Base-by-base conservation (phyloP, 2,329 filamentous ascomycete species). In the Whalleya microplaca region DNA sequence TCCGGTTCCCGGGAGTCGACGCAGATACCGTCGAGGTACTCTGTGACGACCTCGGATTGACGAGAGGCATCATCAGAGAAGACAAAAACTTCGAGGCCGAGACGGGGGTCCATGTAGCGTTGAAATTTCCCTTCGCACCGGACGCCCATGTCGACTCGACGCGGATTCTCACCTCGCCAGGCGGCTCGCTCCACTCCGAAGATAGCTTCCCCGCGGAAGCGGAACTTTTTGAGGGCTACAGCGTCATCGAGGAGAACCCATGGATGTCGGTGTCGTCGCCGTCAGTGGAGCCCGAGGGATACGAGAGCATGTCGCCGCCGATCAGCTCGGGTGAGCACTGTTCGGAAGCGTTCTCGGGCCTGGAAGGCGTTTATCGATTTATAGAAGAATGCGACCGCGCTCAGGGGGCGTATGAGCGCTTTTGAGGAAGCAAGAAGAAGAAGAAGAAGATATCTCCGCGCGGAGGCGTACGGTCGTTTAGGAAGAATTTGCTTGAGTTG, bases 1-100 rank as follows among this genome's bases (percentile, higher is more conserved):
- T 98, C 1, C 88, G 92, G 27, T 98, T 99, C 69, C 92, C 93
- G 0, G 95, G 95, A 2, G 93, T 95, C 59, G 94, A 98, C 67
- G 86, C 86, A 0, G 84, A 88, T 16, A 91, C 90, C 0, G 89
- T 96, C 0, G 91, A 96, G 69, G 80, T 82, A 2, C 81, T 99
- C 1, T 97, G 93, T 71, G 86, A 91, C 45, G 95, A 99, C 71
- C 82, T 96, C 10, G 90, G 89, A n/a, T 82, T 99, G 7, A 85
- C 88, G 60, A 83, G 92, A 51, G 95, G 95, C 1, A 77, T 90
- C 3, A 84, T 98, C 3, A 78, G 83, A 12, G 89, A 98, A 75
- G 95, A 98, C 62, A 61, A 73, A 29, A 86, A 88, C 18, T 96
- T 96, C 65, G 84, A 91, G 53, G 68, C 73, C 6, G 84, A 83